These are phyloP conservation scores for Botrytis hyacinthi DNA, from an alignment of 2,329 filamentous ascomycete species.

Conservation along the genomic window DNA sequence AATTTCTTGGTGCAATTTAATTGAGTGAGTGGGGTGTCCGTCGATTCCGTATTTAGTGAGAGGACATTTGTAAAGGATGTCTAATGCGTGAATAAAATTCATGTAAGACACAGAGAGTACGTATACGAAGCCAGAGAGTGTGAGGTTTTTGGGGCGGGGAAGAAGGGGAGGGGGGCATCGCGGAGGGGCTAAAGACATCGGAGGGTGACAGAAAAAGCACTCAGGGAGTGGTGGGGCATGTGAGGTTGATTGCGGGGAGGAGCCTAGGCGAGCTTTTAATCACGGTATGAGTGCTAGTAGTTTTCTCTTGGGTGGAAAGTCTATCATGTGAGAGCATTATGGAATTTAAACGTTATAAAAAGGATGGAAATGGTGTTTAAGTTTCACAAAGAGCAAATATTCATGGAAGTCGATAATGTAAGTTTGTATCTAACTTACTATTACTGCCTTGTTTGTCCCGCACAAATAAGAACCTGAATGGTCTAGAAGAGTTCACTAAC, in stretches of 20 bases:
- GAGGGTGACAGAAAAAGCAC: too few species aligned
- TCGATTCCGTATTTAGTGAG: neutral
- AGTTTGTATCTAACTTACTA: neutral
- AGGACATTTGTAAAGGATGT: neutral
- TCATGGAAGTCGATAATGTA: too few species aligned
- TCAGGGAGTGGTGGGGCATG: neutral
- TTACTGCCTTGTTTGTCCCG: neutral
- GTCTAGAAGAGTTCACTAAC: neutral
- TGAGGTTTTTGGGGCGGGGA: too few species aligned
- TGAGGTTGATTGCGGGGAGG: neutral
- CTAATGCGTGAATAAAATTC: accelerated
- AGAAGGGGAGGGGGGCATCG: neutral
- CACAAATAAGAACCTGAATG: neutral
- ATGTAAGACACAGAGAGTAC: neutral
- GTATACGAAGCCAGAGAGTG: neutral
- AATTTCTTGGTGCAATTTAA: neutral
- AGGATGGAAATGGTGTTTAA: neutral
- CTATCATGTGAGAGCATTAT: neutral
- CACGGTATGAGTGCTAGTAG: neutral
- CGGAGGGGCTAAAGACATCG: too few species aligned
- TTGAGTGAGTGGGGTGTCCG: neutral
- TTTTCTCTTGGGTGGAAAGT: neutral
- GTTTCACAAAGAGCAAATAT: neutral
- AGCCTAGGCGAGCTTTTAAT: too few species aligned
- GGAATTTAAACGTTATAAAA: neutral